phyloP scores from a whole-genome alignment of 2,329 filamentous ascomycete genomes.

The Thelonectria rubi region DNA sequence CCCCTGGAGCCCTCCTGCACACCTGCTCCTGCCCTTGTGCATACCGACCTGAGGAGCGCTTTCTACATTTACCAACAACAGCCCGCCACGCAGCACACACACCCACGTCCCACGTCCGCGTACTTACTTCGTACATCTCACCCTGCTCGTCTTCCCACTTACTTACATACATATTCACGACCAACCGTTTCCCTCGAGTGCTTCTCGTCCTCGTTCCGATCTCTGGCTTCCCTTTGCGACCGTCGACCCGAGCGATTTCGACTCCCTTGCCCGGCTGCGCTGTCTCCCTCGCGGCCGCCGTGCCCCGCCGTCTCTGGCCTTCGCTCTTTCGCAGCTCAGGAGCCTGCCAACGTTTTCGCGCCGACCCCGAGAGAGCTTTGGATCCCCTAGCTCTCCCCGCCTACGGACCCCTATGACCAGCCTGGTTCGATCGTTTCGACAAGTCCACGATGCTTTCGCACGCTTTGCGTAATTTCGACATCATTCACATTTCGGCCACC shows the following conservation, averaged over 20 bases:
- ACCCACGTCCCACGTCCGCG: conserved; percentile 32
- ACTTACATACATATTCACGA: conserved; percentile 30
- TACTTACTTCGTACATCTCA: conserved; percentile 35
- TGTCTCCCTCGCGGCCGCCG: conserved; percentile 28
- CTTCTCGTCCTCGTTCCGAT: conserved; percentile 21
- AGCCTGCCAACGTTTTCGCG: conserved; percentile 10
- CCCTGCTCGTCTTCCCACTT: conserved; percentile 23
- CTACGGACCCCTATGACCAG: conserved; percentile 37
- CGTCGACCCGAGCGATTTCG: conserved; percentile 29
- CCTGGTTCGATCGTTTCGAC: conserved; percentile 38
- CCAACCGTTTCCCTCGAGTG: conserved; percentile 34
- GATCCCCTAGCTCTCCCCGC: conserved; percentile 34
- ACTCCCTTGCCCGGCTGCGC: conserved; percentile 19
- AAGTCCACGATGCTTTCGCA: conserved; percentile 44
- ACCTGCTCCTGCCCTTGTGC: conserved; percentile 31
- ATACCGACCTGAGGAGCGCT: conserved; percentile 33
- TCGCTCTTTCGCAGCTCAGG: conserved; percentile 27
- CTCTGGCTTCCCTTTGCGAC: conserved; percentile 19
- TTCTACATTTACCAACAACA: conserved; percentile 43
- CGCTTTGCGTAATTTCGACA: conserved; percentile 39
- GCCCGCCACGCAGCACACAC: conserved; percentile 41
- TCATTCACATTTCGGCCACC: conserved; percentile 37
- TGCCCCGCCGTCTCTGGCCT: conserved; percentile 26
- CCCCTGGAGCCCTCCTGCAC: conserved; percentile 34
- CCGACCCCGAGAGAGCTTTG: conserved; percentile 36